Conservation (phyloP, 495 filamentous ascomycete genomes). For the Parathielavia appendiculata region DNA sequence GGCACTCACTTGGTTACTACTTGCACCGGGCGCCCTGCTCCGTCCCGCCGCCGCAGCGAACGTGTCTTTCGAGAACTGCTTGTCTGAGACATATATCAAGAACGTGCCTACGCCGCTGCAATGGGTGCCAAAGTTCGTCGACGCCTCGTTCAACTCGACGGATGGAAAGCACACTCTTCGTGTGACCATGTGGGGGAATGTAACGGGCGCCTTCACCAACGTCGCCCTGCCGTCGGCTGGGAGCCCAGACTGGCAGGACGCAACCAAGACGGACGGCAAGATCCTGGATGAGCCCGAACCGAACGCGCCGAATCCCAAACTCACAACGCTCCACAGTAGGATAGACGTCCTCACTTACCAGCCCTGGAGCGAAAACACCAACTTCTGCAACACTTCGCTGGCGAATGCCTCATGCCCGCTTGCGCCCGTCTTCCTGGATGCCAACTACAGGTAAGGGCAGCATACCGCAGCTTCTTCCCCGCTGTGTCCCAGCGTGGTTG, state of each 20-base stretch:
- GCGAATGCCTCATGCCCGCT: slow-evolving; percentile 67
- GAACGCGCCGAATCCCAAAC: slow-evolving; percentile 48
- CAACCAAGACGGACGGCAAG: slow-evolving; percentile 64
- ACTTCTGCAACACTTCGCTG: slow-evolving; percentile 61
- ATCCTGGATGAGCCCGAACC: slow-evolving; percentile 57
- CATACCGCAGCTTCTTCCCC: not conserved
- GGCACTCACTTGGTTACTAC: slow-evolving; percentile 6
- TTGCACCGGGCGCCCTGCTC: slow-evolving; percentile 28
- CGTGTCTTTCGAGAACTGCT: slow-evolving; percentile 79
- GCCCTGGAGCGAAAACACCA: slow-evolving; percentile 48
- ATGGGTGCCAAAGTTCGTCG: slow-evolving; percentile 67
- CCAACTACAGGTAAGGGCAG: slow-evolving; percentile 49
- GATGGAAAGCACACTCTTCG: slow-evolving; percentile 61
- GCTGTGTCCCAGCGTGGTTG: not conserved
- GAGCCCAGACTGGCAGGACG: slow-evolving; percentile 49
- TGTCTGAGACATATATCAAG: slow-evolving; percentile 54
- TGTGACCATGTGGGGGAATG: slow-evolving; percentile 86
- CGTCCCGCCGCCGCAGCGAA: slow-evolving; percentile 50
- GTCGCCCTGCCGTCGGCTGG: slow-evolving; percentile 51
- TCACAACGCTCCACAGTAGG: slow-evolving; percentile 63
- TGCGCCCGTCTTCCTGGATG: slow-evolving; percentile 57
- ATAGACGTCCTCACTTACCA: slow-evolving; percentile 70
- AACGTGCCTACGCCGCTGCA: slow-evolving; percentile 55
- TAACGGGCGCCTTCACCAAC: slow-evolving; percentile 55
- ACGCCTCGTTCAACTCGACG: slow-evolving; percentile 63